These are phyloP conservation scores for Aspergillus diversus DNA, from an alignment of 495 filamentous ascomycete genomes.

Conservation along the genomic window DNA sequence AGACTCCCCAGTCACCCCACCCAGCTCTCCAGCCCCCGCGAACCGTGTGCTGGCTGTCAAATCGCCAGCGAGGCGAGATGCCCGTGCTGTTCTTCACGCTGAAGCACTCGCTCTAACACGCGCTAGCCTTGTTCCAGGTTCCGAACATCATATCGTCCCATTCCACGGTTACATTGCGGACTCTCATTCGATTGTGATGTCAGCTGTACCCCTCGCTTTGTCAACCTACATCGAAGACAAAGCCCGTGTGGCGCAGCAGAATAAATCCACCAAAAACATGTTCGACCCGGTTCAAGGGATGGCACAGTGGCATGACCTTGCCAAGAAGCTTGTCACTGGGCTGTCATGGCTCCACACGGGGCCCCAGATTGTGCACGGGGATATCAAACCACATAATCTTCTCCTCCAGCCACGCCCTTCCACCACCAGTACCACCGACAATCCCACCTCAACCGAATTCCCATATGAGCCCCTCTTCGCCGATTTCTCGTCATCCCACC, in stretches of 20 bases:
- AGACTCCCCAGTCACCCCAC: conserved; percentile 41
- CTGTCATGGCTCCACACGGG: conserved; percentile 55
- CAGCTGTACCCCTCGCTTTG: conserved; percentile 53
- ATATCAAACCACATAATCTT: conserved; percentile 61
- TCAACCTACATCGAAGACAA: conserved; percentile 52
- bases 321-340: conserved; percentile 51
- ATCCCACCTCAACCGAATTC: conserved; percentile 27
- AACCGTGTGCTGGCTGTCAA: conserved; percentile 58
- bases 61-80: conserved; percentile 51
- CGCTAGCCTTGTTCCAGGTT: conserved; percentile 40
- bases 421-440: conserved; percentile 11
- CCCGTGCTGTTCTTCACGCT: conserved; percentile 48
- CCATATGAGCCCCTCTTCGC: conserved; percentile 53
- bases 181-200: conserved; percentile 55
- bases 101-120: conserved; percentile 59
- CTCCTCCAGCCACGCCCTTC: conserved; percentile 39
- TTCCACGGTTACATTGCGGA: conserved; percentile 60
- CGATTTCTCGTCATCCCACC: conserved; percentile 63
- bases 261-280: conserved; percentile 51
- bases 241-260: conserved; percentile 33
- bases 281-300: conserved; percentile 53
- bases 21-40: conserved; percentile 47
- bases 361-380: conserved; percentile 54
- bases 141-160: conserved; percentile 49
- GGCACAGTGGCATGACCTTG: conserved; percentile 47